Evolutionary conservation across 495 filamentous ascomycete species (phyloP).

Genomic region (Trichoderma parareesei): DNA sequence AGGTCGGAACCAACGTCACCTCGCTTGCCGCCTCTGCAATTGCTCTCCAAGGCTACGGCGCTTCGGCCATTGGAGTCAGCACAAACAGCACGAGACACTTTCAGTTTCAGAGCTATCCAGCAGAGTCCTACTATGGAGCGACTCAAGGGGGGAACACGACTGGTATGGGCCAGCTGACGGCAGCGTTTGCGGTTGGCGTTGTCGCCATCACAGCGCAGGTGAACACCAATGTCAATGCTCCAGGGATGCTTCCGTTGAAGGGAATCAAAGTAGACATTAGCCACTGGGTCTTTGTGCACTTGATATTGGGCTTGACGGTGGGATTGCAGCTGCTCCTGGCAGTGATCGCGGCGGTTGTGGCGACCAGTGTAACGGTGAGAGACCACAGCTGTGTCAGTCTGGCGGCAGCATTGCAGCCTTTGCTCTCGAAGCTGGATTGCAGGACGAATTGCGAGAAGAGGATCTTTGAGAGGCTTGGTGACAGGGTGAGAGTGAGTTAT

Average conservation of each 20-base stretch:
- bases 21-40: neutral
- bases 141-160: slow-evolving; percentile 5
- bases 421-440: neutral
- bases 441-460: neutral
- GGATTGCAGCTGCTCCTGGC: slow-evolving; percentile 8
- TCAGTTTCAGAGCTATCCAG: slow-evolving; percentile 11
- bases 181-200: neutral
- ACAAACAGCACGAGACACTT: slow-evolving; percentile 1
- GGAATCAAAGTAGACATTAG: neutral
- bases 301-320: neutral
- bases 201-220: slow-evolving; percentile 3
- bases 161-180: slow-evolving; percentile 6
- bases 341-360: neutral
- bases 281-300: neutral
- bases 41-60: slow-evolving; percentile 8
- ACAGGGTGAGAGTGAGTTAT: neutral
- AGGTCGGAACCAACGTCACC: slow-evolving; percentile 5
- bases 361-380: slow-evolving; percentile 1
- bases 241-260: neutral
- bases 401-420: neutral
- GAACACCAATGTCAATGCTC: neutral
- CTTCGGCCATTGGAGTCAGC: neutral
- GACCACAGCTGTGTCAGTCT: neutral
- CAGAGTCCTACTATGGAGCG: slow-evolving; percentile 1
- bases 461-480: neutral